These are phyloP conservation scores for Quercus suber DNA, from an alignment of 306 rosid genomes.

Conservation along the genomic window DNA sequence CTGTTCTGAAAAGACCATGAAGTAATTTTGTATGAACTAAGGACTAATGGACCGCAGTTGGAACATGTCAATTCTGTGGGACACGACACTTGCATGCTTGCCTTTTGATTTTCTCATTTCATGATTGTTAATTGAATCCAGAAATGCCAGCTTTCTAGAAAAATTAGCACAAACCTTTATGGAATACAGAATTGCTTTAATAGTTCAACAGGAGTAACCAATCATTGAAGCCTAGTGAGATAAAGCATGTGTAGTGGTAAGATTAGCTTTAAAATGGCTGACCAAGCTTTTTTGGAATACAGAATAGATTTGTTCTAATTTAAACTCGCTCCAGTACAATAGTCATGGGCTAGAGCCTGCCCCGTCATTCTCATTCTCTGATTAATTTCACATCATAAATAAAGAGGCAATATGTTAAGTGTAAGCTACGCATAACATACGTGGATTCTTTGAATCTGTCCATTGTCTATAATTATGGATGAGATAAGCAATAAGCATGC, in stretches of 20 bases:
- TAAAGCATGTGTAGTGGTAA: neutral
- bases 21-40: conserved; percentile 22
- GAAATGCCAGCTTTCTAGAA: conserved; percentile 13
- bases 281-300: neutral
- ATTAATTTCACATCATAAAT: neutral
- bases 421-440: neutral
- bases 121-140: conserved; percentile 27
- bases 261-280: neutral
- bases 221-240: neutral
- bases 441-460: neutral
- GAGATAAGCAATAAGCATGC: neutral
- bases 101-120: conserved; percentile 11
- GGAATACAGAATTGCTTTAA: neutral
- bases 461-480: neutral
- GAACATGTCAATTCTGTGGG: conserved; percentile 34
- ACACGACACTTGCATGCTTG: conserved; percentile 22
- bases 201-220: neutral
- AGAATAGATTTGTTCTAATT: neutral
- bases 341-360: neutral
- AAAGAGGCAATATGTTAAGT: neutral
- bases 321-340: neutral
- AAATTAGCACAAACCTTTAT: neutral
- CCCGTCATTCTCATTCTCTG: neutral
- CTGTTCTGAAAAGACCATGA: conserved; percentile 20
- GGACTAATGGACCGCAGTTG: conserved; percentile 16